phyloP scores from a whole-genome alignment of 768 basidiomycete species.

The Mycena crocata region DNA sequence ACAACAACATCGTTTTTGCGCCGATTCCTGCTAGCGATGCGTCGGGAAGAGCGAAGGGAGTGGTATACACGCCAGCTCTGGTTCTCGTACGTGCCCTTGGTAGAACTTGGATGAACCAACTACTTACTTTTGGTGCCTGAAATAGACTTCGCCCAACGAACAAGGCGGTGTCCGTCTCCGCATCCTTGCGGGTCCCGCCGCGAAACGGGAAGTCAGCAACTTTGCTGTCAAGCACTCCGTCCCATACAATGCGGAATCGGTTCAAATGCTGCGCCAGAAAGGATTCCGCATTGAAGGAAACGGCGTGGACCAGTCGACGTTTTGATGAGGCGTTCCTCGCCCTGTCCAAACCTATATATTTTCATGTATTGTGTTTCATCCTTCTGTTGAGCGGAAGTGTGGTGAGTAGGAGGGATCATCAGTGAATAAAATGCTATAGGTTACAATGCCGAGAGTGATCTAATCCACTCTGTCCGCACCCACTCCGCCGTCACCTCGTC shows the following conservation, averaged over 20 bases:
- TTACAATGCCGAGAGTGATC: slow-evolving; percentile 49
- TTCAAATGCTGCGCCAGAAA: slow-evolving; percentile 10
- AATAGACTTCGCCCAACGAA: slow-evolving; percentile 23
- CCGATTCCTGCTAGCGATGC: slow-evolving; percentile 2
- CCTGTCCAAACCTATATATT: too few species aligned
- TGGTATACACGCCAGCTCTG: slow-evolving; percentile 19
- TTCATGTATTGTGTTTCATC: too few species aligned
- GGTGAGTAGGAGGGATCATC: too few species aligned
- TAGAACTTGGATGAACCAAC: background rate
- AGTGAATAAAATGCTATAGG: too few species aligned
- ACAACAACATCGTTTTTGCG: slow-evolving; percentile 14
- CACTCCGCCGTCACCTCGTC: slow-evolving; percentile 46
- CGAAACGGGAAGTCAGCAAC: slow-evolving; percentile 18
- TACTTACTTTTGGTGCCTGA: background rate
- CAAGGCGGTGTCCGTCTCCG: slow-evolving; percentile 13
- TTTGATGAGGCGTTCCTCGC: too few species aligned
- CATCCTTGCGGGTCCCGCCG: slow-evolving; percentile 20
- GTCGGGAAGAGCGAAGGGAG: background rate
- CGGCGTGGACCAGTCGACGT: background rate
- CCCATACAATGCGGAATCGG: slow-evolving; percentile 15
- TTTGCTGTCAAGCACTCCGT: background rate
- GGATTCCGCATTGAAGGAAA: slow-evolving; percentile 15
- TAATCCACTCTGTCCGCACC: slow-evolving; percentile 57
- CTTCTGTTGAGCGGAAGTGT: too few species aligned
- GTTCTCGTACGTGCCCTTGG: slow-evolving; percentile 18